Conservation (phyloP, 2,329 filamentous ascomycete species). For the Fusarium nanum region DNA sequence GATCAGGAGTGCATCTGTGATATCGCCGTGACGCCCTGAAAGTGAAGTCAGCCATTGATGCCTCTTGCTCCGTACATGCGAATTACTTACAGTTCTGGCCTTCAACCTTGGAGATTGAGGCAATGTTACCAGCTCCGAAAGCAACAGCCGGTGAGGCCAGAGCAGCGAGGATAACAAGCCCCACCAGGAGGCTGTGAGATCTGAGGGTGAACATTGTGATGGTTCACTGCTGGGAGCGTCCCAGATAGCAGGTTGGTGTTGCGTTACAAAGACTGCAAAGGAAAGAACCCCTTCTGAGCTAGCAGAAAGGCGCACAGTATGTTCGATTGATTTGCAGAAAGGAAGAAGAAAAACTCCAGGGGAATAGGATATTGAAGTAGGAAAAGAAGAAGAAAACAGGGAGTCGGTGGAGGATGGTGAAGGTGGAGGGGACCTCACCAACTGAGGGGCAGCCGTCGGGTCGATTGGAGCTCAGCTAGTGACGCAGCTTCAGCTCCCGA, state of each 20-base stretch:
- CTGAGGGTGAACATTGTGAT: constrained; percentile 61
- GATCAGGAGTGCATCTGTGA: constrained; percentile 87
- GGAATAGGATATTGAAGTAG: constrained; percentile 8
- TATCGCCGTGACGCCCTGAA: constrained; percentile 85
- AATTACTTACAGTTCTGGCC: constrained; percentile 78
- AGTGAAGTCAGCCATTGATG: not conserved
- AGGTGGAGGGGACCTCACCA: constrained; percentile 40
- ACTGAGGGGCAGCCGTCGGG: constrained; percentile 38
- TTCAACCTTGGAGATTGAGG: constrained; percentile 81
- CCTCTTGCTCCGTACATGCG: not conserved
- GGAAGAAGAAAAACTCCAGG: not conserved
- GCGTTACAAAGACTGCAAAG: constrained; percentile 15
- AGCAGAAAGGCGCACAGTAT: constrained; percentile 25
- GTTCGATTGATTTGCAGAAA: constrained; percentile 5
- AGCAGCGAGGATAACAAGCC: constrained; percentile 70
- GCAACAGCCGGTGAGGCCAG: constrained; percentile 77
- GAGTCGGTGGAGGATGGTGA: constrained; percentile 29
- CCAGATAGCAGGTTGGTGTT: constrained; percentile 20
- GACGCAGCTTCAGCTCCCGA: constrained; percentile 46
- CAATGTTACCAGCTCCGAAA: constrained; percentile 92
- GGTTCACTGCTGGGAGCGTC: constrained; percentile 33
- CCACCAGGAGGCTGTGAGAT: constrained; percentile 63
- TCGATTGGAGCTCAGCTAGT: constrained; percentile 24
- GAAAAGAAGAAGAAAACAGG: constrained; percentile 21
- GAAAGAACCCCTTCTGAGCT: constrained; percentile 38